Percentiles rank a stretch among this genome's conserved stretches.
Conservation (phyloP, 371 early-diverging fungal species). For the Mucor saturninus region DNA sequence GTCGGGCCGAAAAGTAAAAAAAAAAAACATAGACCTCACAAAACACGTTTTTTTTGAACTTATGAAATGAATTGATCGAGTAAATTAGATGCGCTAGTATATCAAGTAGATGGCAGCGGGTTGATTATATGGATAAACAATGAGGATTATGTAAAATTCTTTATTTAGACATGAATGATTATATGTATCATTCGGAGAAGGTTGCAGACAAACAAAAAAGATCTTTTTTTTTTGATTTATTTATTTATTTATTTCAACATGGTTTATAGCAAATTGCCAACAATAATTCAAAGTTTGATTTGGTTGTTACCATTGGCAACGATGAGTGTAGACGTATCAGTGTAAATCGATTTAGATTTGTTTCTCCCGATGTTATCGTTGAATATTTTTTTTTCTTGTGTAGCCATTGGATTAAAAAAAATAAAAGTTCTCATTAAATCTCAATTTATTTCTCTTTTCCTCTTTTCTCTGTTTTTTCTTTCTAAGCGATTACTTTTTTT, state of each 20-base stretch:
- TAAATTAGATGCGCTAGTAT: no score
- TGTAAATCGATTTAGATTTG: neutral
- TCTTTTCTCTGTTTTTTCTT: slow-evolving; percentile 7
- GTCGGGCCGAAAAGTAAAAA: slow-evolving; percentile 9
- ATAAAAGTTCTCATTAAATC: slow-evolving; percentile 1
- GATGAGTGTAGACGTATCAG: neutral
- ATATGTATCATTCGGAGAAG: slow-evolving; percentile 13
- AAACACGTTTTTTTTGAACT: neutral
- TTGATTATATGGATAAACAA: neutral
- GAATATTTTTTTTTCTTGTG: slow-evolving; percentile 4
- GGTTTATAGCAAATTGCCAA: neutral
- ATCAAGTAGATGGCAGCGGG: no score
- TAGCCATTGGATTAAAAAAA: slow-evolving; percentile 4
- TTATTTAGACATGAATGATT: slow-evolving; percentile 4
- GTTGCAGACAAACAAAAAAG: slow-evolving; percentile 20
- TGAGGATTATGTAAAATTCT: neutral
- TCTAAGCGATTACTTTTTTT: slow-evolving; percentile 1
- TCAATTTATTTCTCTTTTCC: slow-evolving; percentile 4
- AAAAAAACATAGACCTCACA: neutral
- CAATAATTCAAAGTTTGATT: neutral
- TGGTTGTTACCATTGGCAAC: no score
- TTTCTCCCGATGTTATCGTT: slow-evolving; percentile 7
- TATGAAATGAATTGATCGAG: no score
- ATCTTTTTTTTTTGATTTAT: neutral
- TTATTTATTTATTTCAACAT: neutral